Conservation (phyloP, 2,329 filamentous ascomycete genomes). For the Thermothelomyces thermophilus region DNA sequence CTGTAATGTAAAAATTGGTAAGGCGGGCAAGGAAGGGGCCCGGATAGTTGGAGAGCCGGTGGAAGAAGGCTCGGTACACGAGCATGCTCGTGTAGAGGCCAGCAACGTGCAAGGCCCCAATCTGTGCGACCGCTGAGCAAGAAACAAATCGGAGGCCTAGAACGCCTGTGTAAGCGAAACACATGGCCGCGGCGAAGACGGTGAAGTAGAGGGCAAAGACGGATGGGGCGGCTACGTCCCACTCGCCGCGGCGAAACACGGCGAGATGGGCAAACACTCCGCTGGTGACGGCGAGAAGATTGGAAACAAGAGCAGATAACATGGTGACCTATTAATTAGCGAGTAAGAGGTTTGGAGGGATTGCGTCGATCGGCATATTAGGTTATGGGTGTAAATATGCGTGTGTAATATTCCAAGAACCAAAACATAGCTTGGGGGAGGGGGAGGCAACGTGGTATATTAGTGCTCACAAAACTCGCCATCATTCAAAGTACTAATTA, state of each 20-base stretch:
- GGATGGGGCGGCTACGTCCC: slow-evolving; percentile 17
- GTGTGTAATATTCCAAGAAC: too few relatives aligned
- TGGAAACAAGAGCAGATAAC: not conserved
- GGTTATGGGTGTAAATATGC: too few relatives aligned
- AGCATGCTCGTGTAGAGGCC: slow-evolving; percentile 22
- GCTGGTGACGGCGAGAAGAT: slow-evolving; percentile 6
- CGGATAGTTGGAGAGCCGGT: slow-evolving; percentile 14
- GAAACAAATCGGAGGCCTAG: not conserved
- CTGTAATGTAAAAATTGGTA: slow-evolving; percentile 21
- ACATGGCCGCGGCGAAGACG: not conserved
- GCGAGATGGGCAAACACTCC: slow-evolving; percentile 11
- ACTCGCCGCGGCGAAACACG: slow-evolving; percentile 16
- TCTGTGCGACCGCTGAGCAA: not conserved
- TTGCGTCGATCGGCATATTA: too few relatives aligned
- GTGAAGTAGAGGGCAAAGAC: slow-evolving; percentile 14
- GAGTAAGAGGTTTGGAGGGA: too few relatives aligned
- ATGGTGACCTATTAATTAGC: not conserved
- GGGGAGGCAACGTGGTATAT: not conserved
- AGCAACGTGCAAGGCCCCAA: slow-evolving; percentile 2
- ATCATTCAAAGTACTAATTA: too few relatives aligned
- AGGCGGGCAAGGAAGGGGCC: slow-evolving; percentile 18
- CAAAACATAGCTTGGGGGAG: not conserved
- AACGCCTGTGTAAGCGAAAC: not conserved
- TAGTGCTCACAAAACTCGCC: not conserved
- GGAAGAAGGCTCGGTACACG: slow-evolving; percentile 22